A percentile compares a stretch with the other conserved stretches of the same genome.
These are phyloP conservation scores for Salix dunnii DNA, from an alignment of 345 rosid species.

Conservation along the genomic window DNA sequence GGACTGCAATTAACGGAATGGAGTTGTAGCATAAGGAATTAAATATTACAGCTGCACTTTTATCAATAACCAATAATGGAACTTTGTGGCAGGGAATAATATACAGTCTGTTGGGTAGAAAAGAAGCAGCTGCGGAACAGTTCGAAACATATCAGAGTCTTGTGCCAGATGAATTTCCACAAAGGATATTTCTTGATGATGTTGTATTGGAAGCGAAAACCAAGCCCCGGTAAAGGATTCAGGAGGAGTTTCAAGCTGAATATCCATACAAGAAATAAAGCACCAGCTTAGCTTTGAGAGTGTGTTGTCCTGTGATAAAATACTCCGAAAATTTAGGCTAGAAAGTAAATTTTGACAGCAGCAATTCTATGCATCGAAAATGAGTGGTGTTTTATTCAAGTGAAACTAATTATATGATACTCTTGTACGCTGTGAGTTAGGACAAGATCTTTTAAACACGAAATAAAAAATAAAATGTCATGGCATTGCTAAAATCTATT, in stretches of 20 bases:
- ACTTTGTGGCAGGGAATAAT: conserved; percentile 63
- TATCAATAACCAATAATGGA: neutral
- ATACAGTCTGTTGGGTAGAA: conserved; percentile 68
- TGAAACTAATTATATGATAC: no score
- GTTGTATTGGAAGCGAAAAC: conserved; percentile 68
- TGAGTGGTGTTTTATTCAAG: no score
- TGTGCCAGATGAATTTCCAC: conserved; percentile 84
- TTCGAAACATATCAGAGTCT: conserved; percentile 71
- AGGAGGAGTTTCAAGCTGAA: conserved; percentile 51
- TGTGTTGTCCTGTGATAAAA: neutral
- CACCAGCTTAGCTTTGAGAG: neutral
- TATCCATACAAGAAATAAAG: conserved; percentile 22
- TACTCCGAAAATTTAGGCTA: neutral
- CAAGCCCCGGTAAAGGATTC: conserved; percentile 48
- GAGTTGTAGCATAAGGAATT: neutral
- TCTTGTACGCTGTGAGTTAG: no score
- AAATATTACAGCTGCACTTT: neutral
- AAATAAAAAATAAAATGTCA: no score
- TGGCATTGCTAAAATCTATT: no score
- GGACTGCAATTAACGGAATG: neutral
- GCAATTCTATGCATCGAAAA: neutral
- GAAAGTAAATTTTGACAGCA: conserved; percentile 1
- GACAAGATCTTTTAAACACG: no score
- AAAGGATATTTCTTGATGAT: conserved; percentile 73
- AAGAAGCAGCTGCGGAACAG: conserved; percentile 73